Conservation (phyloP, 768 basidiomycete species). For the Pleurotus djamor region DNA sequence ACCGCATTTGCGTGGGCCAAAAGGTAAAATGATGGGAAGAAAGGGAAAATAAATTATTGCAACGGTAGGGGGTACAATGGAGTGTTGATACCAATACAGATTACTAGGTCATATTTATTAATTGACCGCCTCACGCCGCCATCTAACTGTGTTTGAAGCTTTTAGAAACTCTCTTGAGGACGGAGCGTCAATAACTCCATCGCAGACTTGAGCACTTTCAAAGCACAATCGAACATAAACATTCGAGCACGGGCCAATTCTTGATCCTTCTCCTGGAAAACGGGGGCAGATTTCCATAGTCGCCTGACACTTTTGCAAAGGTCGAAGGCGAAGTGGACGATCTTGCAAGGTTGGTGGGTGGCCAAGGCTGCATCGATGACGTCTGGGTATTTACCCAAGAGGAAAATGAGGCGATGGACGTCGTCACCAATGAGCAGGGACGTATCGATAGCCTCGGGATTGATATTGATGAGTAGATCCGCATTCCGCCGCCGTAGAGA, state of each 20-base stretch:
- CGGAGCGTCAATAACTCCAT: slow-evolving; percentile 5
- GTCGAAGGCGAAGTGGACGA: background rate
- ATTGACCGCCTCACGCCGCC: background rate
- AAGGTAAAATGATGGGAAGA: background rate
- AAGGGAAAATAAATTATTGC: background rate
- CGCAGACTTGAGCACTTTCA: slow-evolving; percentile 1
- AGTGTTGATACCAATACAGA: no score
- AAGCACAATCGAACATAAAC: background rate
- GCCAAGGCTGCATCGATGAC: background rate
- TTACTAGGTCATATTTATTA: background rate
- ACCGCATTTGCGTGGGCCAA: background rate
- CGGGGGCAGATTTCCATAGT: background rate
- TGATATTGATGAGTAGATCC: background rate
- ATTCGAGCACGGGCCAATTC: background rate
- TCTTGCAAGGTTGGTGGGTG: slow-evolving; percentile 3
- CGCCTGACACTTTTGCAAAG: background rate
- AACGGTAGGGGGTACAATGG: background rate
- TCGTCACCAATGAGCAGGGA: background rate
- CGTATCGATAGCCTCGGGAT: background rate
- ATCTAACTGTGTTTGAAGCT: background rate
- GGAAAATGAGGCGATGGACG: background rate
- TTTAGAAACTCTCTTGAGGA: background rate
- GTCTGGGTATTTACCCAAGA: slow-evolving; percentile 3
- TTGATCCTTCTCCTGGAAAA: background rate
- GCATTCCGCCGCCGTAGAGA: background rate